Evolutionary conservation across 2,329 filamentous ascomycete genomes (phyloP), one percentile per base, ranked within the genome.

Genomic region (Epichloe coenophiala): DNA sequence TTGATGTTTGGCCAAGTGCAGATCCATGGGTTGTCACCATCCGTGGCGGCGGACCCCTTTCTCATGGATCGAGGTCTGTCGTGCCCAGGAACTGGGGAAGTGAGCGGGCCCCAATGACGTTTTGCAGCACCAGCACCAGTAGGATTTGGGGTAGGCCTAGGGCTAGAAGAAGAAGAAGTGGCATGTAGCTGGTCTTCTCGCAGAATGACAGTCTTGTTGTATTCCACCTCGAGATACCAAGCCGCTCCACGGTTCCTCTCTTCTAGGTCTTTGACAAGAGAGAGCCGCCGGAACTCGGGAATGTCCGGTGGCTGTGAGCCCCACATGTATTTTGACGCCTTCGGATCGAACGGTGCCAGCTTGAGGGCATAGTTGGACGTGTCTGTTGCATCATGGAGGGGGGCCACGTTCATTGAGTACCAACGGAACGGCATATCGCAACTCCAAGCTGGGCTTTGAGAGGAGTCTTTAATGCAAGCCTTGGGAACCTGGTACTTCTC

Each of bases 361-460:
- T 56, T 64, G 39, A 72, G 53, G 12, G 67, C 61, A 55, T 78
- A 80, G 15, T 67, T 63, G 15, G 55, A 58, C 21, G 59, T 65
- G 41, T 56, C 57, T 15, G 56, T 56, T 47, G 56, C 59, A 13
- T 62, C 57, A 3, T 53, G 44, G 3, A 64, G 54, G 27, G 51
- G 51, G 58, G 53, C 55, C 17, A 80, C 63, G 1, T 66, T 63
- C 64, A 79, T 63, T 1, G 67, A 62, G 47, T 74, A 72, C 43
- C 70, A 65, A 5, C 66, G 65, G 44, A 69, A 68, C 1, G 69
- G 66, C 33, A 84, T 68, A 12, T 76, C 70, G 60, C 83, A 87
- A 52, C 71, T 77, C 83, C 83, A 87, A 1, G 81, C 76, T 47
- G 71, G 63, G n/a, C 70, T 67, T 57, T 81, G 74, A 1, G 63